A percentile compares a stretch with the other conserved stretches of the same genome.
Conservation (phyloP, 805 yeast species). For the Wickerhamomyces canadensis region DNA sequence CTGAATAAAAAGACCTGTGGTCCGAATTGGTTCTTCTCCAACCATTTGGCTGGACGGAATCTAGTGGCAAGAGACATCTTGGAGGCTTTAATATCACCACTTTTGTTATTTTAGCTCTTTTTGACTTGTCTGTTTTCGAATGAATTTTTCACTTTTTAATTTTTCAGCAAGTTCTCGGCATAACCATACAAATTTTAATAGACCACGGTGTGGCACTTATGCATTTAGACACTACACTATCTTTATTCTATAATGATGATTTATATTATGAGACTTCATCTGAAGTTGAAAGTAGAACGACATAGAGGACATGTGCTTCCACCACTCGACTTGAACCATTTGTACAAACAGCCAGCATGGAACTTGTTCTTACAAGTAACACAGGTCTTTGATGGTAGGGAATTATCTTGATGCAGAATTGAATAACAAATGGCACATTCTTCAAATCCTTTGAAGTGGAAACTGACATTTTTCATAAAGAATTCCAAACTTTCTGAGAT, state of each 20-base stretch:
- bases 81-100: too few species aligned
- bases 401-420: constrained; percentile 77
- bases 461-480: constrained; percentile 57
- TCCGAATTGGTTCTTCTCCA: constrained; percentile 55
- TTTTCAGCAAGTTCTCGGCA: too few species aligned
- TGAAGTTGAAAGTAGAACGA: constrained; percentile 57
- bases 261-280: too few species aligned
- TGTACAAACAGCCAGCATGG: constrained; percentile 92
- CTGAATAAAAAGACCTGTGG: constrained; percentile 83
- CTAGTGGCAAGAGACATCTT: constrained; percentile 18
- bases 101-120: too few species aligned
- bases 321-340: constrained; percentile 96
- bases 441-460: constrained; percentile 89
- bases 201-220: too few species aligned
- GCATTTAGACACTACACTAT: too few species aligned
- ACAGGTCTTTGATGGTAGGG: constrained; percentile 85
- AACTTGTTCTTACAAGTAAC: constrained; percentile 88
- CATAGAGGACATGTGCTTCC: constrained; percentile 93
- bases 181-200: too few species aligned
- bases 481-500: constrained; percentile 36
- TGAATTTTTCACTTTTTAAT: neutral
- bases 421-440: constrained; percentile 98
- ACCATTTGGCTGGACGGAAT: constrained; percentile 56
- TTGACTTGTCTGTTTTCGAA: too few species aligned
- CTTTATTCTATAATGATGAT: too few species aligned